Base-by-base conservation (phyloP, 345 rosid species). In the Erysimum cheiranthoides region DNA sequence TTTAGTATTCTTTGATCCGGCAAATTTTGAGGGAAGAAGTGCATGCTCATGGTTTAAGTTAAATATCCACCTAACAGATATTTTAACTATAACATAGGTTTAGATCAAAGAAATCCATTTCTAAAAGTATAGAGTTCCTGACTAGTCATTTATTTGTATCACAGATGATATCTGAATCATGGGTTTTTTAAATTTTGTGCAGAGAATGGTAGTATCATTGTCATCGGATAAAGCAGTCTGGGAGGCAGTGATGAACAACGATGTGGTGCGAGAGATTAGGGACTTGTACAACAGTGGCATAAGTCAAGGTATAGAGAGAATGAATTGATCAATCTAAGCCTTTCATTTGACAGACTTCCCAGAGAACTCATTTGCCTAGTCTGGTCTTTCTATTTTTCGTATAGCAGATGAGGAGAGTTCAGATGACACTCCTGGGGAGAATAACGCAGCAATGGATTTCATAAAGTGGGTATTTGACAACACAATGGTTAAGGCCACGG, bases 181-280 rank as follows among this genome's bases (percentile, higher is more conserved):
- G 6, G 10, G 45, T 3, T 56, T 56, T 17, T 39, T 8, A 66
- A 60, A 21, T 50, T 46, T 57, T 46, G 6, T 73, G 75, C 87
- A 92, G 97, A 86, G 74, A 80, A 94, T 90, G 97, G 98, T 92
- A 10, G 34, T 86, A 63, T 94, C 98, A 25, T 68, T 94, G 75
- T 89, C 97, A 21, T 90, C 97, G 2, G 98, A 94, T 65, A 82
- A 76, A 85, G 86, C 90, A 76, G 97, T 94, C 13, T 92, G 98
- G 98, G 82, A 90, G 71, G 98, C 97, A 47, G 95, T 94, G 75
- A 73, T 90, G 82, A 92, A 83, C 66, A 92, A 94, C 78, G 87
- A 89, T 18, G 93, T 70, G 36, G 98, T 94, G 34, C 86, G 75
- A 39, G 92, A 92, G 84, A 87, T 94, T 54, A 85, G 87, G 59